Base-by-base conservation (phyloP, 805 yeast species). In the Lipomyces spencermartinsiae region DNA sequence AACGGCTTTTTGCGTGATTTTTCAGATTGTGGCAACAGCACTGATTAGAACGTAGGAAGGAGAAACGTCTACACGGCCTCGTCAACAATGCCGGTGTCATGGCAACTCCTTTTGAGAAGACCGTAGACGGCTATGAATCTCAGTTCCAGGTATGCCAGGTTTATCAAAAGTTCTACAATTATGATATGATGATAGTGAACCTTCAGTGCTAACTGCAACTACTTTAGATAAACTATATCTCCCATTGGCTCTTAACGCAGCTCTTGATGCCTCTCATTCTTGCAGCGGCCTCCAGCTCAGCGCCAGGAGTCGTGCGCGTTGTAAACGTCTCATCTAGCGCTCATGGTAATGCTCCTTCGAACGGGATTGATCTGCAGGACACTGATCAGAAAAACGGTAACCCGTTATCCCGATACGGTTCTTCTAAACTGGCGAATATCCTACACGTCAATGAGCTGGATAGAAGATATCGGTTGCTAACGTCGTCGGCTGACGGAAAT, bases 171-270 rank as follows among this genome's bases (percentile, higher is more conserved):
- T n/a, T n/a, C n/a, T n/a, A n/a, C n/a, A 14, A 39, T 16, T 1
- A 39, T 3, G 49, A 39, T 39, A 2, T 39, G 2, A 39, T 39
- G 49, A 39, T 39, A 3, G 1, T 39, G 49, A 16, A 39, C 49
- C 49, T 39, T 39, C n/a, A 12, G 49, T 3, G 1, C n/a, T 39
- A 39, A 39, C 49, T 2, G 49, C 49, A 39, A 3, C 1, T 39
- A 75, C 79, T 90, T 67, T 96, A 91, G 74, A 88, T 93, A 1
- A 90, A 90, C 75, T 91, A 87, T 75, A 79, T 92, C 12, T 84
- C 95, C 0, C 94, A 90, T 66, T 90, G 90, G 71, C 78, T 91
- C 25, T 80, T 91, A 49, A 86, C 93, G 0, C 84, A 88, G 35
- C 67, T 33, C 43, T 43, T 61, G 25, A n/a, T 61, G 29, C 63